Conservation (phyloP, 805 yeast species). For the Grigorovia yakushimaensis region DNA sequence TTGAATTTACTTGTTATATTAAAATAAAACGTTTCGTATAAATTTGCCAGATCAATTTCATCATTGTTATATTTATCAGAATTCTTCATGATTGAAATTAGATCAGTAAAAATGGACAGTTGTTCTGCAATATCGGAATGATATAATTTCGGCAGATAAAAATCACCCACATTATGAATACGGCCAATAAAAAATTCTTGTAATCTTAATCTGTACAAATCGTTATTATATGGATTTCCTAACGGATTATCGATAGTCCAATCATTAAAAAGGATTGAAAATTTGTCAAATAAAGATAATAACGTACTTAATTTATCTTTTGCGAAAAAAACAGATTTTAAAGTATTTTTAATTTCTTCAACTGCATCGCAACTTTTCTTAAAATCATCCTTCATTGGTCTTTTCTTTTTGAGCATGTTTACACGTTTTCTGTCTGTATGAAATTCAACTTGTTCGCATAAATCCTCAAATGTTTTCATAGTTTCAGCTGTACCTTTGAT, state of each 20-base stretch:
- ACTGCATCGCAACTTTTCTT: slow-evolving; percentile 14
- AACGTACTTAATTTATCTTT: slow-evolving; percentile 5
- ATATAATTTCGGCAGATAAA: slow-evolving; percentile 22
- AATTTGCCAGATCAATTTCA: slow-evolving; percentile 13
- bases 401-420: slow-evolving; percentile 17
- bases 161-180: slow-evolving; percentile 25
- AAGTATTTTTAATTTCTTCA: slow-evolving; percentile 12
- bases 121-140: slow-evolving; percentile 1
- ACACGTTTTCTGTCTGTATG: slow-evolving; percentile 19
- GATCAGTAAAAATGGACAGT: slow-evolving; percentile 7
- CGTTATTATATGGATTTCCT: slow-evolving; percentile 21
- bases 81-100: slow-evolving; percentile 10
- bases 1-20: slow-evolving; percentile 18
- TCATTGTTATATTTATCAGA: slow-evolving; percentile 18
- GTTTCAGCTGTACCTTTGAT: slow-evolving; percentile 19
- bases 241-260: slow-evolving; percentile 22
- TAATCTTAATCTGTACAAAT: slow-evolving; percentile 19
- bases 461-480: slow-evolving; percentile 14
- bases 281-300: slow-evolving; percentile 17
- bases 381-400: slow-evolving; percentile 13
- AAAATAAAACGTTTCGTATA: slow-evolving; percentile 19
- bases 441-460: slow-evolving; percentile 18
- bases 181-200: slow-evolving; percentile 27
- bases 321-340: slow-evolving; percentile 9
- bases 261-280: slow-evolving; percentile 19